Base-by-base conservation (phyloP, 83 land plant genomes). In the Diphasiastrum complanatum region DNA sequence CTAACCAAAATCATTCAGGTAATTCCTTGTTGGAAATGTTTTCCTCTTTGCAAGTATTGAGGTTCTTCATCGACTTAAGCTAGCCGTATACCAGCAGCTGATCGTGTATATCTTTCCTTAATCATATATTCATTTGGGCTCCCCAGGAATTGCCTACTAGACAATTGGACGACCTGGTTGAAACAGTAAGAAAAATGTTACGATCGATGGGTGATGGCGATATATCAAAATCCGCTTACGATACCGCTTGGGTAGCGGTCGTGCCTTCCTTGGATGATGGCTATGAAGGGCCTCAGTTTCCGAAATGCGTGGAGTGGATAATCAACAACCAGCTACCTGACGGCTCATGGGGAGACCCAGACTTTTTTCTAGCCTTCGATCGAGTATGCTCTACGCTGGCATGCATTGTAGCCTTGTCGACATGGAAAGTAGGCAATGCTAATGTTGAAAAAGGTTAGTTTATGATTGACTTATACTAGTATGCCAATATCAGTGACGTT, bases 341-440 rank as follows among this genome's bases (percentile, higher is more conserved):
- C 22, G 53, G 53, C 11, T 50, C 53, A n/a, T 50, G 53, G 53
- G 53, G 53, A 50, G 60, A 56, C n/a, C 12, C 16, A 1, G 27
- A 45, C 27, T 6, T 59, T 3, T 62, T 62, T 14, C 33, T 8
- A 0, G 30, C 31, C 12, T 62, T 22, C 46, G 65, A 62, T 29
- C 60, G 65, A 1, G 31, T 62, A 5, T 62, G 24, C 27, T 41
- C n/a, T 29, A 62, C 65, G 11, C 47, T 62, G 56, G 52, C 65
- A 4, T 62, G 65, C 3, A 11, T 62, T 4, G 16, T 62, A 19
- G 65, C 65, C 8, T 58, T 62, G 28, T 45, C 1, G 18, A 47
- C 19, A 1, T 62, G 65, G 65, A 62, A 62, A 10, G 20, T 47
- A 4, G 33, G 55, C 19, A 26, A 59, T 19, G 43, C 5, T 3